Percentiles rank a stretch among this genome's conserved stretches.
phyloP scores from a whole-genome alignment of 495 filamentous ascomycete genomes.

The Aspergillus kassunensis region DNA sequence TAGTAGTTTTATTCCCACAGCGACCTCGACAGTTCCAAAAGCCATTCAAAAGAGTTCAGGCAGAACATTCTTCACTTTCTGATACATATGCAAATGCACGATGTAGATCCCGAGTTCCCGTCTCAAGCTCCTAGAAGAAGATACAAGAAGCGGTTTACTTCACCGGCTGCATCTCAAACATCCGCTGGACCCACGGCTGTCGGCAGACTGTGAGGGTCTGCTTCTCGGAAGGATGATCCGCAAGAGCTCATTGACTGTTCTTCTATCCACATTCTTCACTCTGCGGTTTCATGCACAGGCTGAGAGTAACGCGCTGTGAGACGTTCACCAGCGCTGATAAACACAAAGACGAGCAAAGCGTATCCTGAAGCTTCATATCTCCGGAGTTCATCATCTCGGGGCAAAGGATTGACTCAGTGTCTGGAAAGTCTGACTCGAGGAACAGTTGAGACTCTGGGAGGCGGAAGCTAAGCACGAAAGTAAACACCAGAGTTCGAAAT shows the following conservation, averaged over 20 bases:
- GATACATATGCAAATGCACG: conserved; percentile 9
- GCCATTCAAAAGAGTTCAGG: neutral
- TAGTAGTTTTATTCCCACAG: too few species aligned
- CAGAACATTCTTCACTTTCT: conserved; percentile 4
- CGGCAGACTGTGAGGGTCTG: neutral
- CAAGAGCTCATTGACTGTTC: neutral
- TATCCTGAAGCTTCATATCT: too few species aligned
- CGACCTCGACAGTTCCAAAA: too few species aligned
- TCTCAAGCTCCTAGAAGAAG: neutral
- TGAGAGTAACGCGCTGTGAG: too few species aligned
- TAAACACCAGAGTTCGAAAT: neutral
- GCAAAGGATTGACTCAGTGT: neutral
- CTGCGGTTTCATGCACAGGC: conserved; percentile 2
- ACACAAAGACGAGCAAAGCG: neutral
- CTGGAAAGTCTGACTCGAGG: neutral
- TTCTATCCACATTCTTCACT: conserved; percentile 15
- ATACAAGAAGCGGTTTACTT: neutral
- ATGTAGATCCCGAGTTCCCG: neutral
- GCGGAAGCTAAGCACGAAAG: neutral
- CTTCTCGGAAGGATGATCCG: conserved; percentile 11
- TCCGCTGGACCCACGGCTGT: neutral
- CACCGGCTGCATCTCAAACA: conserved; percentile 7
- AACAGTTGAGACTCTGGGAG: too few species aligned
- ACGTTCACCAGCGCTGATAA: neutral
- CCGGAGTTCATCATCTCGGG: neutral